Evolutionary conservation across 2,329 filamentous ascomycete genomes (phyloP).

Genomic region (Curvularia hawaiiensis): DNA sequence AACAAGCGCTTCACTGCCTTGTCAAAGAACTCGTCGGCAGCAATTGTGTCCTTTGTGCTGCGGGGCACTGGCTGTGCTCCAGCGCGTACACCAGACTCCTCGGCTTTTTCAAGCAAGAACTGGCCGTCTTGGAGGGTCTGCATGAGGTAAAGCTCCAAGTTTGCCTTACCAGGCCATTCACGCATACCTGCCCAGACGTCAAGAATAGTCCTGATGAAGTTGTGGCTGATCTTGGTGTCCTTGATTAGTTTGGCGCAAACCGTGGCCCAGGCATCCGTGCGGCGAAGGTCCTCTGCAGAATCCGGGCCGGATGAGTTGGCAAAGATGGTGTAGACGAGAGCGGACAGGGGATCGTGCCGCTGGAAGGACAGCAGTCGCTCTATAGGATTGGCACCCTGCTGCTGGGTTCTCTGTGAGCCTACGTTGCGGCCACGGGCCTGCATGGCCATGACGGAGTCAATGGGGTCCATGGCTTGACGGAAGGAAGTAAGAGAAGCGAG

Average conservation of each 20-base stretch:
- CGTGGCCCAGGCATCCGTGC: constrained; percentile 86
- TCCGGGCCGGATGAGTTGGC: constrained; percentile 83
- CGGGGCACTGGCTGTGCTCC: constrained; percentile 73
- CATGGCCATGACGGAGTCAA: constrained; percentile 81
- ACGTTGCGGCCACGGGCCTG: constrained; percentile 60
- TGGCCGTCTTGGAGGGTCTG: constrained; percentile 91
- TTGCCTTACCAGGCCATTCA: constrained; percentile 86
- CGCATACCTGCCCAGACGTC: constrained; percentile 87
- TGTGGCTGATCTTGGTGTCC: constrained; percentile 74
- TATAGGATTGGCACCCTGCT: constrained; percentile 67
- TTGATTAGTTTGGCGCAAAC: constrained; percentile 83
- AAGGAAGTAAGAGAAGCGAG: constrained; percentile 78
- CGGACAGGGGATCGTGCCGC: constrained; percentile 82
- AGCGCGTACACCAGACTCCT: constrained; percentile 72
- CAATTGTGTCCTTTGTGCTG: constrained; percentile 78
- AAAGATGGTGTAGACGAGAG: constrained; percentile 86
- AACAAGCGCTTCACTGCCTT: constrained; percentile 81
- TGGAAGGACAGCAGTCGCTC: constrained; percentile 88
- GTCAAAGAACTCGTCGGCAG: constrained; percentile 87
- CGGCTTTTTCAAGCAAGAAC: constrained; percentile 84
- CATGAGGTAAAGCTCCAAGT: constrained; percentile 94
- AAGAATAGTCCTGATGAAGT: constrained; percentile 81
- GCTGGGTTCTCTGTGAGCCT: constrained; percentile 55
- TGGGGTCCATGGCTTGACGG: constrained; percentile 77
- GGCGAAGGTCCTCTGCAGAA: constrained; percentile 77